phyloP scores from a whole-genome alignment of 306 rosid genomes.

The Betula pendula region DNA sequence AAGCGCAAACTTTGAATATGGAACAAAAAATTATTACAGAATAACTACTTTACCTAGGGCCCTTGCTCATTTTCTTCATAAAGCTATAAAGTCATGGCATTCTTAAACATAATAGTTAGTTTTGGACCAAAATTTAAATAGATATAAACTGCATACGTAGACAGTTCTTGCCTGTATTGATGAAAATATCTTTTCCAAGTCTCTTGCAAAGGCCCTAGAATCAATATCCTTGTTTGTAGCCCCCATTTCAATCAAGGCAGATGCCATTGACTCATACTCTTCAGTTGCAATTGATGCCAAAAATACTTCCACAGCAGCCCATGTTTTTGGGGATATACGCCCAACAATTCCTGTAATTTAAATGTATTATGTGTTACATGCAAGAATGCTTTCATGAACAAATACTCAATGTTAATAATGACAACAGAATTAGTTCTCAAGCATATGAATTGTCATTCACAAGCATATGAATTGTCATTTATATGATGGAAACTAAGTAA shows the following conservation, averaged over 20 bases:
- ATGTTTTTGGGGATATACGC: conserved; percentile 82
- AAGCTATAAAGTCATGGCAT: not conserved
- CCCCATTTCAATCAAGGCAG: conserved; percentile 95
- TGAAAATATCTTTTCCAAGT: conserved; percentile 81
- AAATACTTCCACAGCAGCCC: conserved; percentile 96
- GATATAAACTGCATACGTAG: not conserved
- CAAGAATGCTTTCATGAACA: not conserved
- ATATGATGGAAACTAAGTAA: no score
- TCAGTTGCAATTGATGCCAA: conserved; percentile 81
- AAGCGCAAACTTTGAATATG: not conserved
- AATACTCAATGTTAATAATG: not conserved
- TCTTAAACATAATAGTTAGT: not conserved
- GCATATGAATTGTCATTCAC: not conserved
- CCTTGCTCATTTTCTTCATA: not conserved
- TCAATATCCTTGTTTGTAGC: conserved; percentile 75
- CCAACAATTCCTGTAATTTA: conserved; percentile 83
- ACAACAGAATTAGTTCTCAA: not conserved
- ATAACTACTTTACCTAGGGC: not conserved
- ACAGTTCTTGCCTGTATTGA: conserved; percentile 69
- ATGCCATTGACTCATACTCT: conserved; percentile 92
- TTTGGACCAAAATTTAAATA: not conserved
- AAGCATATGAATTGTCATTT: not conserved
- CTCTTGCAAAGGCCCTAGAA: conserved; percentile 70
- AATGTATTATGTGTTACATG: conserved; percentile 14
- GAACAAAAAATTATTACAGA: not conserved